Conservation (phyloP, 2,329 filamentous ascomycete species). For the Endoconidiophora polonica region DNA sequence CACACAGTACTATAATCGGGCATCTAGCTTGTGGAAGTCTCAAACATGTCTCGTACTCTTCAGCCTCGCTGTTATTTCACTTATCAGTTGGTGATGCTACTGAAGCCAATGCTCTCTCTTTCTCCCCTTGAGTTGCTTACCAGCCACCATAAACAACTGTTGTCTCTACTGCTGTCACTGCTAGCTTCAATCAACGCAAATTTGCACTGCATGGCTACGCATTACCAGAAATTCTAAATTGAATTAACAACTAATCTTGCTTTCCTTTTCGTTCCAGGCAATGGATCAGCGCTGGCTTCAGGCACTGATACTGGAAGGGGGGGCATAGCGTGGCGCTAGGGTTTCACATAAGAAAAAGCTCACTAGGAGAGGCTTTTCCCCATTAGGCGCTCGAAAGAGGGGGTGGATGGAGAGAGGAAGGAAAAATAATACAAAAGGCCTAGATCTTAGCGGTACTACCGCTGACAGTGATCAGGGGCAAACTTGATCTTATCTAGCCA, state of each 20-base stretch:
- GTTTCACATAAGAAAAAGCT: not conserved
- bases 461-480: not conserved
- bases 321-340: no score
- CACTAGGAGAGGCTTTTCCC: not conserved
- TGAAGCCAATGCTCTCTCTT: no score
- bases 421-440: not conserved
- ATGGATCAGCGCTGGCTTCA: no score
- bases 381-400: no score
- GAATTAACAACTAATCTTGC: no score
- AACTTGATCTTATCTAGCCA: not conserved
- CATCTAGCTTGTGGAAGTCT: not conserved
- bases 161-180: not conserved
- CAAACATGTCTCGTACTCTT: not conserved
- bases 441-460: not conserved
- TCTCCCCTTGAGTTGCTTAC: no score
- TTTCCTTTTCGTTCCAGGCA: no score
- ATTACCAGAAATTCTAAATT: no score
- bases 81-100: not conserved
- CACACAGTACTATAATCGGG: no score
- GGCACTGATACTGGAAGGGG: no score
- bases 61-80: not conserved
- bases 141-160: no score
- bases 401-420: not conserved
- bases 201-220: no score
- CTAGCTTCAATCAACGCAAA: not conserved